phyloP scores from a whole-genome alignment of 2,329 filamentous ascomycete species.

The Paramyrothecium roridum region DNA sequence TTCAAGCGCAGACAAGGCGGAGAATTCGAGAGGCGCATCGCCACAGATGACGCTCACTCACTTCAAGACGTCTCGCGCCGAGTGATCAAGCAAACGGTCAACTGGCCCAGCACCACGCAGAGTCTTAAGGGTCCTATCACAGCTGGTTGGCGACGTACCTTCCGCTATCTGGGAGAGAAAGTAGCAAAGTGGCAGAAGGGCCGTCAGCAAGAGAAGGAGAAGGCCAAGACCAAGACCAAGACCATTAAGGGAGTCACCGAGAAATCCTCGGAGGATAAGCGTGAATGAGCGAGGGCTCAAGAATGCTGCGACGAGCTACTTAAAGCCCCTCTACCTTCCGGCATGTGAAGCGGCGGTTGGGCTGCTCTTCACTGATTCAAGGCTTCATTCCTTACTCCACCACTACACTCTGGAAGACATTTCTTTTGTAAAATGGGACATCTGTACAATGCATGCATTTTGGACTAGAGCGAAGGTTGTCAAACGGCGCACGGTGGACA shows the following conservation, averaged over 20 bases:
- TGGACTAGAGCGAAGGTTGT: too few relatives aligned
- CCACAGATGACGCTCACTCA: slow-evolving; percentile 61
- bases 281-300: neutral
- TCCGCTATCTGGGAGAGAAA: slow-evolving; percentile 82
- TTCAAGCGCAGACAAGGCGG: slow-evolving; percentile 76
- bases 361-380: too few relatives aligned
- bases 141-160: slow-evolving; percentile 65
- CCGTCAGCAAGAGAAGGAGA: slow-evolving; percentile 19
- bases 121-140: slow-evolving; percentile 82
- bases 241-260: neutral
- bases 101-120: slow-evolving; percentile 88
- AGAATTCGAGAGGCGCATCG: slow-evolving; percentile 83
- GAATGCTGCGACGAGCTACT: too few relatives aligned
- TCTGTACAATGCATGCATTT: neutral
- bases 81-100: slow-evolving; percentile 83
- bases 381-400: too few relatives aligned
- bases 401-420: too few relatives aligned
- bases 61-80: slow-evolving; percentile 68
- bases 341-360: too few relatives aligned
- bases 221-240: neutral
- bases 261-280: neutral
- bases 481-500: too few relatives aligned
- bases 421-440: too few relatives aligned
- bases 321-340: too few relatives aligned
- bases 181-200: slow-evolving; percentile 59